Base-by-base conservation (phyloP, 1,139 yeast species). In the Pichia sp. region DNA sequence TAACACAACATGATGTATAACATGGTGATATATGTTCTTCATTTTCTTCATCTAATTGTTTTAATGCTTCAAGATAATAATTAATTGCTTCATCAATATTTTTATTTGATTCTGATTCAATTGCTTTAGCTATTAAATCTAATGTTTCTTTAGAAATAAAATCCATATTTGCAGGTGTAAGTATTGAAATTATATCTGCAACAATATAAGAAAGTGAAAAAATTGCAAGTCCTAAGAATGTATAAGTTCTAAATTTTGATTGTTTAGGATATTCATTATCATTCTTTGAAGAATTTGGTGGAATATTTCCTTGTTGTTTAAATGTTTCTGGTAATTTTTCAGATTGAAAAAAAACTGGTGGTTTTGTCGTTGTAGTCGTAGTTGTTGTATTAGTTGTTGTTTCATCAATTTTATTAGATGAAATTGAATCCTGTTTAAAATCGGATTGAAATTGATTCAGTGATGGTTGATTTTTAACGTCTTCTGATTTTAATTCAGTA, bases 1-100 rank as follows among this genome's bases (percentile, higher is more conserved):
- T 86, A 59, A 89, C 67, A 57, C 87, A 92, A 45, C 89, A 74
- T 0, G 96, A 95, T 0, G 96, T 87, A 57, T 80, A 83, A 55
- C 81, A 86, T 55, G 82, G 87, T 37, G 76, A 66, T 32, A 83
- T 57, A 10, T 70, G 71, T 49, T 76, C 76, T 59, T 84, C 58
- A 0, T 62, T 67, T 35, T 70, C 59, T 11, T 47, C 45, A 37
- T 57, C 60, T 29, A 53, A 39, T 24, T 47, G 42, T 7, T 46
- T 39, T 23, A 59, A 41, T 8, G 54, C 51, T 25, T 50, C 47
- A 5, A 51, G 30, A 43, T 55, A 59, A 20, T 43, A 29, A 2
- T 45, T 41, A 24, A 59, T 46, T 6, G 63, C 60, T 6, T 46
- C 47, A 3, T 51, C 42, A 27, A 50, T 39, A n/a, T 55, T 44